Percentiles rank a stretch among this genome's conserved stretches.
These are phyloP conservation scores for Cyclotella sp. DNA, from an alignment of 108 stramenopile genomes.

Conservation along the genomic window DNA sequence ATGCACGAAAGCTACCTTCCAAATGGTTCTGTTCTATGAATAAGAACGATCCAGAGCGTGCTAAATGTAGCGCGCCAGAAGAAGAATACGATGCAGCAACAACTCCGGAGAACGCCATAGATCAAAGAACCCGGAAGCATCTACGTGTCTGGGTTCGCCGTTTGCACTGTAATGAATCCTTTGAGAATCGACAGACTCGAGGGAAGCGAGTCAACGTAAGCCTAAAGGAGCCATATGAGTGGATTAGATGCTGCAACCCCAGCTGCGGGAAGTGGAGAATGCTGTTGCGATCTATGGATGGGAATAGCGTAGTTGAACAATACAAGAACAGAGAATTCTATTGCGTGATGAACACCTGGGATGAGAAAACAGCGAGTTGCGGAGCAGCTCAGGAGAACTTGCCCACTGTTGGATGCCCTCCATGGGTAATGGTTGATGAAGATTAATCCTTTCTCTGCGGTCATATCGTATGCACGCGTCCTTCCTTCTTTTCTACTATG, in stretches of 20 bases:
- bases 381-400: slow-evolving; percentile 91
- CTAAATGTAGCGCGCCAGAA: slow-evolving; percentile 86
- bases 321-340: slow-evolving; percentile 84
- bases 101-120: slow-evolving; percentile 82
- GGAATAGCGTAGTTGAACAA: slow-evolving; percentile 69
- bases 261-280: slow-evolving; percentile 89
- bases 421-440: slow-evolving; percentile 84
- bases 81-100: slow-evolving; percentile 85
- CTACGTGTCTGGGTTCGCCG: slow-evolving; percentile 88
- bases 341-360: slow-evolving; percentile 95
- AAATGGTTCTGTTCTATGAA: slow-evolving; percentile 92
- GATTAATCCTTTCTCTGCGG: background rate
- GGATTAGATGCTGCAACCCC: slow-evolving; percentile 90
- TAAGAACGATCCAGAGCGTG: slow-evolving; percentile 88
- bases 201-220: slow-evolving; percentile 27
- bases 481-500: too few relatives aligned
- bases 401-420: slow-evolving; percentile 85
- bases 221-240: slow-evolving; percentile 86
- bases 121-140: slow-evolving; percentile 85
- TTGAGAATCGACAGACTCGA: slow-evolving; percentile 69
- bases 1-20: slow-evolving; percentile 84
- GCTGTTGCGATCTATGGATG: slow-evolving; percentile 81
- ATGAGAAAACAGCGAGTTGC: slow-evolving; percentile 88
- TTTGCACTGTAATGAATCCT: slow-evolving; percentile 80
- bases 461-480: too few relatives aligned